A percentile compares a stretch with the other conserved stretches of the same genome.
phyloP scores from a whole-genome alignment of 176 grass and related monocot species.

The Juncus effusus region DNA sequence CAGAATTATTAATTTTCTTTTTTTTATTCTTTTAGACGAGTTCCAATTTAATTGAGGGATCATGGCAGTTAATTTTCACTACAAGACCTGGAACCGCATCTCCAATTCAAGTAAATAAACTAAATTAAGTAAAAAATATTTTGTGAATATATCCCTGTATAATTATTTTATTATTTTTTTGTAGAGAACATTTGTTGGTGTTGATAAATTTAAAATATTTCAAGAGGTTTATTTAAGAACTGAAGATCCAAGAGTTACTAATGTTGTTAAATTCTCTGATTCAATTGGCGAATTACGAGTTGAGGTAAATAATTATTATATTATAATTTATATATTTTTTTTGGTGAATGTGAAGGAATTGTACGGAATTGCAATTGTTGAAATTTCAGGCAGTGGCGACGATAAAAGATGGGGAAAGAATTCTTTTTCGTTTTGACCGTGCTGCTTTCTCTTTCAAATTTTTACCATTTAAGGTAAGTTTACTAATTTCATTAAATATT shows the following conservation, averaged over 20 bases:
- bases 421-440: slow-evolving; percentile 86
- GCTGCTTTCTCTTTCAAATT: slow-evolving; percentile 90
- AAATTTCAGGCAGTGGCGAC: slow-evolving; percentile 65
- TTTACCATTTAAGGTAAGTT: slow-evolving; percentile 67
- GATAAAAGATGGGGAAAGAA: slow-evolving; percentile 67
- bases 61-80: slow-evolving; percentile 92
- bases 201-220: slow-evolving; percentile 86
- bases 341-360: not conserved
- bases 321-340: not conserved
- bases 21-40: slow-evolving; percentile 34
- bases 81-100: slow-evolving; percentile 95
- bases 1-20: not conserved
- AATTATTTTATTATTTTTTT: slow-evolving; percentile 21
- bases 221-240: slow-evolving; percentile 89
- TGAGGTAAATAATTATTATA: slow-evolving; percentile 50
- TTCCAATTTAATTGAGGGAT: slow-evolving; percentile 81
- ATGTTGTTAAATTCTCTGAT: slow-evolving; percentile 96
- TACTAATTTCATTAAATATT: too few species aligned
- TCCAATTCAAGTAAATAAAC: slow-evolving; percentile 66
- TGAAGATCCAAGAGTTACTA: slow-evolving; percentile 78
- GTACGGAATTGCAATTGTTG: slow-evolving; percentile 16
- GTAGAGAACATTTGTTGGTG: slow-evolving; percentile 94
- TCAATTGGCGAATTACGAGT: slow-evolving; percentile 75
- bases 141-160: not conserved
- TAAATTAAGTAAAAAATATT: slow-evolving; percentile 24